Percentiles rank a stretch among this genome's conserved stretches.
phyloP scores from a whole-genome alignment of 768 basidiomycete species.

The Collybia sp. region DNA sequence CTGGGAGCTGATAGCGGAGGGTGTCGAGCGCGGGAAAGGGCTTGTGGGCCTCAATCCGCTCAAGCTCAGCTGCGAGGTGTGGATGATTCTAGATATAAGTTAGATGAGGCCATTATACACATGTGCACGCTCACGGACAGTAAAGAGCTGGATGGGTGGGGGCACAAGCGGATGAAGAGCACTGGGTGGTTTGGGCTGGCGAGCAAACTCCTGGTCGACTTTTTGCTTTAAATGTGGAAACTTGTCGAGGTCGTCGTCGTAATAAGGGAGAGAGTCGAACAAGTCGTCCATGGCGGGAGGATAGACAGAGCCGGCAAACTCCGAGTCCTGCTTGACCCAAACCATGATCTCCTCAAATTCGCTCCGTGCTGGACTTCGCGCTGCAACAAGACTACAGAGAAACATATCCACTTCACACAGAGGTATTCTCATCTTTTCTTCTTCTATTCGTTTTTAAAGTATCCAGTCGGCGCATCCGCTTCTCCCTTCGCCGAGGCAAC shows the following conservation, averaged over 20 bases:
- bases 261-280: constrained; percentile 90
- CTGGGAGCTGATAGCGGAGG: constrained; percentile 69
- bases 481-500: constrained; percentile 88
- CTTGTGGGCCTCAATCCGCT: constrained; percentile 66
- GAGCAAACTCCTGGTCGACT: constrained; percentile 72
- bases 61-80: constrained; percentile 66
- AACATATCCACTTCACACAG: constrained; percentile 33
- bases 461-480: constrained; percentile 41
- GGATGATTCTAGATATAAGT: constrained; percentile 51
- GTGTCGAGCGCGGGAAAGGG: constrained; percentile 67
- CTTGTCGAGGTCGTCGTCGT: constrained; percentile 86
- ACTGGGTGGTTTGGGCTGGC: constrained; percentile 58
- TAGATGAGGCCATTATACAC: neutral
- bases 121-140: constrained; percentile 48
- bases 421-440: constrained; percentile 31
- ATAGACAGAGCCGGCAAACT: constrained; percentile 22
- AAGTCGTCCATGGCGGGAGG: constrained; percentile 26
- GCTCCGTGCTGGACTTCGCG: constrained; percentile 35
- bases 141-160: constrained; percentile 60
- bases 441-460: constrained; percentile 1
- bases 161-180: constrained; percentile 69
- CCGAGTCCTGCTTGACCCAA: constrained; percentile 17
- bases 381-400: constrained; percentile 38
- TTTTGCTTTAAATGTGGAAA: constrained; percentile 67
- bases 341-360: constrained; percentile 20